phyloP scores from a whole-genome alignment of 371 early-diverging fungal genomes.

The Capillidium rhysosporum region DNA sequence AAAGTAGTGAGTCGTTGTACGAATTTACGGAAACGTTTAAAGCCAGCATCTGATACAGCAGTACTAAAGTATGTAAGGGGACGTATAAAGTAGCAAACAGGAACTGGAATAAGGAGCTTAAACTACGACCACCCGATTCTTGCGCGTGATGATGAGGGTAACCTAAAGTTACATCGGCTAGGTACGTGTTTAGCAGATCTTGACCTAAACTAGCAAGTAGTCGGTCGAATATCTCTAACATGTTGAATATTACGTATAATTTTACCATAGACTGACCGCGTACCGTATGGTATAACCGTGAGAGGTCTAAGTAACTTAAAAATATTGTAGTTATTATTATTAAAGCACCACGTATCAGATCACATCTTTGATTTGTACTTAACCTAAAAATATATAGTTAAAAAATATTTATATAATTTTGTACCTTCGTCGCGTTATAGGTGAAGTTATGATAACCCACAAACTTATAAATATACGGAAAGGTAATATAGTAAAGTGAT shows the following conservation, averaged over 20 bases:
- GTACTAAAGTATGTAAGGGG: conserved; percentile 63
- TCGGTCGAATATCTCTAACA: conserved; percentile 83
- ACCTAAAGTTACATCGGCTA: conserved; percentile 28
- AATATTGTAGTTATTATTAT: conserved; percentile 46
- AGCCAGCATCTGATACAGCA: conserved; percentile 91
- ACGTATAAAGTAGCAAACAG: conserved; percentile 1
- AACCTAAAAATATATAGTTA: conserved; percentile 16
- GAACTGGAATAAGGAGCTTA: background rate
- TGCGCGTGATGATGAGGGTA: conserved; percentile 15
- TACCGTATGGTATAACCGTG: conserved; percentile 81
- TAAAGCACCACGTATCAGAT: conserved; percentile 48
- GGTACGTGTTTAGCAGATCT: conserved; percentile 83
- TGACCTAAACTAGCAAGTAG: conserved; percentile 83
- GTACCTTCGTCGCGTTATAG: conserved; percentile 10
- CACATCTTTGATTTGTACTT: conserved; percentile 60
- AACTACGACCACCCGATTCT: too few relatives aligned
- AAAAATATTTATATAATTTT: conserved; percentile 4
- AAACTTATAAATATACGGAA: conserved; percentile 58
- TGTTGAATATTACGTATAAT: conserved; percentile 91
- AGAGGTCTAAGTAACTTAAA: conserved; percentile 57
- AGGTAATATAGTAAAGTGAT: conserved; percentile 61
- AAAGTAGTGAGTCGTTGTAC: conserved; percentile 76
- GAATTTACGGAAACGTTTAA: conserved; percentile 92
- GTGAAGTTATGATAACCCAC: conserved; percentile 17
- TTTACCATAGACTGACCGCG: conserved; percentile 90